Percentiles rank a stretch among this genome's conserved stretches.
Evolutionary conservation across 371 early-diverging fungal genomes (phyloP).

Genomic region (Blyttiomyces sp.): DNA sequence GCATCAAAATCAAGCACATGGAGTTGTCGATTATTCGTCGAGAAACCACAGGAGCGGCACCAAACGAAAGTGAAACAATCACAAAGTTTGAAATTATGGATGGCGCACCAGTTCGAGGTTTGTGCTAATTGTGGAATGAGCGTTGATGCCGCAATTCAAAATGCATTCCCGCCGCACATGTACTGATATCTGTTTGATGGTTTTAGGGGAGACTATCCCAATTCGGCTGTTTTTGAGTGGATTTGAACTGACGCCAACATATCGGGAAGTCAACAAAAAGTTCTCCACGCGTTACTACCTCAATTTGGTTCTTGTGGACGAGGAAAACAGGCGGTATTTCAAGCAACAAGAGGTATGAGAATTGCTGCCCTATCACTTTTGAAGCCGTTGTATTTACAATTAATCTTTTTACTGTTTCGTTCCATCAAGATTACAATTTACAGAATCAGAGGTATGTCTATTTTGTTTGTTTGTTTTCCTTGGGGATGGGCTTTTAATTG

Average conservation of each 20-base stretch:
- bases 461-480: not conserved
- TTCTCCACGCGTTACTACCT: slow-evolving; percentile 95
- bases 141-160: too few species aligned
- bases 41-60: slow-evolving; percentile 94
- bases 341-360: slow-evolving; percentile 78
- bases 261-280: slow-evolving; percentile 90
- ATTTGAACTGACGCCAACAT: slow-evolving; percentile 91
- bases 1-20: slow-evolving; percentile 98
- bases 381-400: not conserved
- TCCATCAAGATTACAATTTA: slow-evolving; percentile 19
- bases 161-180: too few species aligned
- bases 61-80: slow-evolving; percentile 96
- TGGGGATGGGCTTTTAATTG: not conserved
- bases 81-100: slow-evolving; percentile 99
- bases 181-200: not conserved
- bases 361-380: not conserved
- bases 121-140: too few species aligned
- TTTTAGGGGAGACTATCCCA: slow-evolving; percentile 91
- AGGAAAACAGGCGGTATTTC: slow-evolving; percentile 96
- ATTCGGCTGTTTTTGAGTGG: slow-evolving; percentile 95
- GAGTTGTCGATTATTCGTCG: slow-evolving; percentile 95
- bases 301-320: slow-evolving; percentile 94
- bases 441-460: slow-evolving; percentile 12
- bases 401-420: not conserved
- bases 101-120: slow-evolving; percentile 93